Base-by-base conservation (phyloP, 2,329 filamentous ascomycete genomes). In the Chrysoporthe cubensis region DNA sequence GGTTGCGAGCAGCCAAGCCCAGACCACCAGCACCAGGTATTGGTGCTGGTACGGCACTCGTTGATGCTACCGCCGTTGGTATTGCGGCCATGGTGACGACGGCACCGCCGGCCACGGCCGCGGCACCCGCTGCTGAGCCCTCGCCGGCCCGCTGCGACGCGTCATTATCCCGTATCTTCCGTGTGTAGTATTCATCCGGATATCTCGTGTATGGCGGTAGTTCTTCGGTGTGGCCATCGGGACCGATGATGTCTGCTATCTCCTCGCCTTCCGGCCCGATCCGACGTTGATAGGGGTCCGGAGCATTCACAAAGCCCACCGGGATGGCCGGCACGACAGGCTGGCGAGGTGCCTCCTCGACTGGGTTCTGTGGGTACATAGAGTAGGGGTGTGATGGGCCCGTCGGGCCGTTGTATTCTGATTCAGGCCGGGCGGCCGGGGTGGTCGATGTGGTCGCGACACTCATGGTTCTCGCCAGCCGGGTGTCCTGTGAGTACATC, bases 131-230 rank as follows among this genome's bases (percentile, higher is more conserved):
- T n/a, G 58, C 60, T 18, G 68, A 32, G 4, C 44, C 59, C 18
- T 65, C 63, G 40, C 72, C 56, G 72, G 68, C 59, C 4, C 43
- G 64, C 34, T 62, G 66, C 11, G 40, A 42, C 5, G 62, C 73
- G 34, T 74, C 72, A n/a, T 75, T 71, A 26, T 77, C 76, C 21
- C 77, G 72, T 61, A 80, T 78, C 74, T 86, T 93, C 83, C 78
- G 86, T 75, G 76, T 85, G 78, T 80, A 90, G 0, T 82, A 82
- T 66, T 93, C 91, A 64, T 96, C 92, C 2, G 94, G 93, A 78
- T 96, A 97, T 76, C 93, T 86, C 16, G 93, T 92, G 76, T 98
- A 98, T 0, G 95, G 95, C 14, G 95, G 95, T 21, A 97, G 82
- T 77, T 97, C 93, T 78, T 98, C 95, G 1, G 91, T 90, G 75